These are phyloP conservation scores for Picochlorum sp. DNA, from an alignment of 139 green algal species.

Conservation along the genomic window DNA sequence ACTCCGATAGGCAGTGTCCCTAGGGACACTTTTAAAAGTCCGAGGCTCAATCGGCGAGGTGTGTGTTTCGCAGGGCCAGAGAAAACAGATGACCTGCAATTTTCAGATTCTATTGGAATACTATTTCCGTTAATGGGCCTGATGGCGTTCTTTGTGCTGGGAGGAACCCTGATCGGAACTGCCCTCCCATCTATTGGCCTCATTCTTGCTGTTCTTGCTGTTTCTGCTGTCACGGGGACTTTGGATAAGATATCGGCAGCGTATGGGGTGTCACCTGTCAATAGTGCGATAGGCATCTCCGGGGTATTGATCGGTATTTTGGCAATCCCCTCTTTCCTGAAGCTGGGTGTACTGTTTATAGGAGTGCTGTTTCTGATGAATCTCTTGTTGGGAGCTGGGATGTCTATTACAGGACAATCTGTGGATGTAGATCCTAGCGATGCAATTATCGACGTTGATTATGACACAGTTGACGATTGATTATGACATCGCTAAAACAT, in stretches of 20 bases:
- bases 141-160: too few relatives aligned
- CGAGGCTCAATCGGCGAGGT: too few relatives aligned
- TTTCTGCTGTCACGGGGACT: slow-evolving; percentile 3
- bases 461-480: slow-evolving; percentile 7
- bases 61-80: too few relatives aligned
- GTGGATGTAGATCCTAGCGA: slow-evolving; percentile 2
- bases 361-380: slow-evolving; percentile 2
- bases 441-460: slow-evolving; percentile 6
- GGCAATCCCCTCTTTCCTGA: slow-evolving; percentile 7
- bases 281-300: background rate
- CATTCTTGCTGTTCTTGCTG: background rate
- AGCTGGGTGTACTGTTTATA: background rate
- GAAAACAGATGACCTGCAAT: too few relatives aligned
- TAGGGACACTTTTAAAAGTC: too few relatives aligned
- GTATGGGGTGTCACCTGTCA: background rate
- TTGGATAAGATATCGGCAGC: background rate
- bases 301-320: background rate
- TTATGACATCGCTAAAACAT: background rate
- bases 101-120: too few relatives aligned
- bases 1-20: too few relatives aligned
- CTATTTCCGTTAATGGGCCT: too few relatives aligned
- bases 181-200: background rate
- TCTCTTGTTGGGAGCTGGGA: slow-evolving; percentile 1
- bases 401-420: background rate
- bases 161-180: too few relatives aligned